Conservation (phyloP, 1,139 yeast genomes). For the Magnusiomyces suaveolens region DNA sequence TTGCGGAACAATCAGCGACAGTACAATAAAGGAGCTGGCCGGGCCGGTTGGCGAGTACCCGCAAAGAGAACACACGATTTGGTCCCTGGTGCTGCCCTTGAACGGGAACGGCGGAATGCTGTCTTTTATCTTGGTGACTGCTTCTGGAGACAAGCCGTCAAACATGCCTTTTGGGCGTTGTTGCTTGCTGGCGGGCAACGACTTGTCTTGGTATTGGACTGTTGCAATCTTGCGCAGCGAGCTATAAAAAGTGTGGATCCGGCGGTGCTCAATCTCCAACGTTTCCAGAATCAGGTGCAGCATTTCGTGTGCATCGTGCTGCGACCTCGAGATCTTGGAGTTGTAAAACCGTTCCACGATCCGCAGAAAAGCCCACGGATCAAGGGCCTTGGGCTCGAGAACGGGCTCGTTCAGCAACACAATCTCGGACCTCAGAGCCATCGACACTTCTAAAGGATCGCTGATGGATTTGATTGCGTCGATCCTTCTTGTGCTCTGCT, state of each 20-base stretch:
- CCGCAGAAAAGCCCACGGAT: constrained; percentile 72
- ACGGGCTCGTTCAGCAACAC: constrained; percentile 56
- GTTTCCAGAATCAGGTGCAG: constrained; percentile 74
- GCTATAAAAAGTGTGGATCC: constrained; percentile 35
- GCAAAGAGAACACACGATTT: constrained; percentile 62
- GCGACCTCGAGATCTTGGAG: constrained; percentile 67
- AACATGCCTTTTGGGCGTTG: too few relatives aligned
- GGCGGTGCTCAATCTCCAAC: constrained; percentile 54
- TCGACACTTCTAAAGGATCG: constrained; percentile 16
- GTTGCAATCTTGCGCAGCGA: constrained; percentile 16
- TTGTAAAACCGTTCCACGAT: constrained; percentile 68
- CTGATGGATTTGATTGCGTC: constrained; percentile 2
- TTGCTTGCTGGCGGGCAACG: too few relatives aligned
- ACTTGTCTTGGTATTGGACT: constrained; percentile 8
- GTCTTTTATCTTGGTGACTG: neutral
- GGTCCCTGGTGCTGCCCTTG: constrained; percentile 54
- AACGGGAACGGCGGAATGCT: constrained; percentile 59
- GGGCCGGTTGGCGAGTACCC: constrained; percentile 51
- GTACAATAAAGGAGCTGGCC: constrained; percentile 55
- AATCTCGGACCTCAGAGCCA: constrained; percentile 46
- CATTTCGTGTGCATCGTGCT: constrained; percentile 92
- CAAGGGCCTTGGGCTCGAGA: constrained; percentile 43
- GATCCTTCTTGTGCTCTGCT: neutral
- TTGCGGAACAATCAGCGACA: constrained; percentile 71
- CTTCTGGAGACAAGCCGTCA: neutral